phyloP scores from a whole-genome alignment of 148 eudicot species.

The Fagopyrum tataricum region DNA sequence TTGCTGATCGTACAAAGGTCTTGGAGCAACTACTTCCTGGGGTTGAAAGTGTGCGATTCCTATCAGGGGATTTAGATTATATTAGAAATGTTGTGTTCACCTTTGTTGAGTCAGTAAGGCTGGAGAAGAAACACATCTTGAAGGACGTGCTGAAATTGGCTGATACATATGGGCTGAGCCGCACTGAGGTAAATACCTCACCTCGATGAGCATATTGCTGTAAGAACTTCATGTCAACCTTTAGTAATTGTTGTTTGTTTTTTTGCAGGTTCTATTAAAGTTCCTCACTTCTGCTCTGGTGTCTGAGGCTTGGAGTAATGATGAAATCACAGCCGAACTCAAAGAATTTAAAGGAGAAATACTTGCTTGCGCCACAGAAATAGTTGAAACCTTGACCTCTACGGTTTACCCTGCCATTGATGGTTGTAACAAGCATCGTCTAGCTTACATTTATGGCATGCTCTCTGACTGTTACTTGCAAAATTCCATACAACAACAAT shows the following conservation, averaged over 20 bases:
- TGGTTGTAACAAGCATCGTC: slow-evolving; percentile 66
- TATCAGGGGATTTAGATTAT: slow-evolving; percentile 68
- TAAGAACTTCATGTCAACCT: not conserved
- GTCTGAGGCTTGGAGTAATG: slow-evolving; percentile 73
- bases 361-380: slow-evolving; percentile 51
- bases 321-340: slow-evolving; percentile 64
- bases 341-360: slow-evolving; percentile 49
- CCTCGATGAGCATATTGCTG: not conserved
- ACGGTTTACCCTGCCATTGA: slow-evolving; percentile 63
- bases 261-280: slow-evolving; percentile 60
- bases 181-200: slow-evolving; percentile 42
- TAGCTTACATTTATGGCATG: slow-evolving; percentile 55
- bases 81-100: slow-evolving; percentile 54
- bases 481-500: slow-evolving; percentile 25
- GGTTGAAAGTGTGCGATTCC: slow-evolving; percentile 68
- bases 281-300: slow-evolving; percentile 59
- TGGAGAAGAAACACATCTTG: slow-evolving; percentile 71
- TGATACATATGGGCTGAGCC: slow-evolving; percentile 60
- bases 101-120: slow-evolving; percentile 64
- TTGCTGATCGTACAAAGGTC: slow-evolving; percentile 71
- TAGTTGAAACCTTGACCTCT: slow-evolving; percentile 41
- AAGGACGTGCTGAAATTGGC: slow-evolving; percentile 60
- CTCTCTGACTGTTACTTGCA: slow-evolving; percentile 72
- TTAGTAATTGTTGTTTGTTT: slow-evolving; percentile 6
- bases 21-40: slow-evolving; percentile 94